Conservation (phyloP, 805 yeast species). For the Wickerhamomyces kurtzmanii region DNA sequence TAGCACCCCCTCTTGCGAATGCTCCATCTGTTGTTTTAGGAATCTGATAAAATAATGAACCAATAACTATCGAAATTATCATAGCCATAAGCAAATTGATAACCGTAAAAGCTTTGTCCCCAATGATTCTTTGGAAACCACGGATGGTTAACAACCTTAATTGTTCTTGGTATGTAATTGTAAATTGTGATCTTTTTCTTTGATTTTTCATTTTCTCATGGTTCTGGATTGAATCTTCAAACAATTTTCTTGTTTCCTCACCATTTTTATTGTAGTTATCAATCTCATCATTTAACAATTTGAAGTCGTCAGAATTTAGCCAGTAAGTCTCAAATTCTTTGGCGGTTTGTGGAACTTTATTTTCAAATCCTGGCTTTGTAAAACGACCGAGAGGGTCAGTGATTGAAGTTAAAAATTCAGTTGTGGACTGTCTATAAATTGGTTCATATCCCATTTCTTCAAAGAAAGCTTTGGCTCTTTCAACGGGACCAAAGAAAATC, state of each 20-base stretch:
- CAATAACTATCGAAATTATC: constrained; percentile 30
- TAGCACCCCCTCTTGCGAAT: constrained; percentile 41
- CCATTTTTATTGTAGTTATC: constrained; percentile 21
- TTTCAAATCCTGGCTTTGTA: constrained; percentile 25
- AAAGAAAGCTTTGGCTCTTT: constrained; percentile 36
- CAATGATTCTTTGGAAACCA: constrained; percentile 32
- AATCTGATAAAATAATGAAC: constrained; percentile 41
- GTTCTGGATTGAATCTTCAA: constrained; percentile 22
- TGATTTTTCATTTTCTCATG: constrained; percentile 15
- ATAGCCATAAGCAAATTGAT: constrained; percentile 17
- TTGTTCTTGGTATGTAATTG: constrained; percentile 27
- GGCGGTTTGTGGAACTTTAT: constrained; percentile 33
- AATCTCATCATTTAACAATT: constrained; percentile 13
- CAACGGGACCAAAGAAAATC: constrained; percentile 34
- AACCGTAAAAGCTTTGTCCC: constrained; percentile 31
- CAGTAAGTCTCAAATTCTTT: constrained; percentile 32
- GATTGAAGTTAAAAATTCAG: constrained; percentile 53
- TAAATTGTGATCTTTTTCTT: constrained; percentile 18
- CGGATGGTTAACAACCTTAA: constrained; percentile 32
- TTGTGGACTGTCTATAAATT: constrained; percentile 48
- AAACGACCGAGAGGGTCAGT: constrained; percentile 44
- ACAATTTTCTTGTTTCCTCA: constrained; percentile 30
- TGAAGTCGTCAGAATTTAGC: constrained; percentile 11
- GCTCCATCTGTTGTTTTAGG: constrained; percentile 34
- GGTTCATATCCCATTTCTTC: constrained; percentile 42